Evolutionary conservation across 1,284 basidiomycete species (phyloP).

Genomic region (Coniophora puteana): DNA sequence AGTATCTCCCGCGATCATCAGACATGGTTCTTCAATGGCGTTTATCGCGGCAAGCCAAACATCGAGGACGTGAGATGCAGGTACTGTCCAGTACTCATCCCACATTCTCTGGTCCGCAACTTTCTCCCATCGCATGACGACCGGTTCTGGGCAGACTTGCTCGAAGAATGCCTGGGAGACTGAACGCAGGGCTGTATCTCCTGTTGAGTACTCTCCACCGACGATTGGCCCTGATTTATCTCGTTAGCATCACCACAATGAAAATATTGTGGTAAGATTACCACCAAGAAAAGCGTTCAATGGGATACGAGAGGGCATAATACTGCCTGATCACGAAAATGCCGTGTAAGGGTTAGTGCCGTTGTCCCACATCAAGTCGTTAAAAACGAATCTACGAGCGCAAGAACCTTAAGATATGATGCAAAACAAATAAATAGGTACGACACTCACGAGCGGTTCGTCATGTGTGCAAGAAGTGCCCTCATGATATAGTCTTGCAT

Average conservation of each 20-base stretch:
- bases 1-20: slow-evolving; percentile 32
- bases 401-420: not conserved
- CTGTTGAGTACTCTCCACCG: slow-evolving; percentile 27
- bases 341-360: slow-evolving; percentile 26
- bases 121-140: slow-evolving; percentile 21
- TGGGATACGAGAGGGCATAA: slow-evolving; percentile 38
- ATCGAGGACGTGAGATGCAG: slow-evolving; percentile 30
- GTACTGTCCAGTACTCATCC: slow-evolving; percentile 19
- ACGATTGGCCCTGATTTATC: slow-evolving; percentile 30
- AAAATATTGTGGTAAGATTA: slow-evolving; percentile 14
- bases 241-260: slow-evolving; percentile 3
- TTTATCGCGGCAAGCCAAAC: slow-evolving; percentile 36
- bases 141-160: slow-evolving; percentile 37
- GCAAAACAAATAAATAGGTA: not conserved
- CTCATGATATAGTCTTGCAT: slow-evolving; percentile 53
- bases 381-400: slow-evolving; percentile 34
- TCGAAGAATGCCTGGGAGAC: slow-evolving; percentile 42
- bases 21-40: slow-evolving; percentile 36
- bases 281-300: slow-evolving; percentile 38
- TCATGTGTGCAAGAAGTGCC: slow-evolving; percentile 42
- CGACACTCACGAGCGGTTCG: slow-evolving; percentile 43
- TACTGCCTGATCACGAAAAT: slow-evolving; percentile 36
- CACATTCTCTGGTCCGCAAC: slow-evolving; percentile 23
- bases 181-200: slow-evolving; percentile 32
- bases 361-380: slow-evolving; percentile 36